Conservation (phyloP, 2,329 filamentous ascomycete genomes). For the Cryphonectria carpinicola region DNA sequence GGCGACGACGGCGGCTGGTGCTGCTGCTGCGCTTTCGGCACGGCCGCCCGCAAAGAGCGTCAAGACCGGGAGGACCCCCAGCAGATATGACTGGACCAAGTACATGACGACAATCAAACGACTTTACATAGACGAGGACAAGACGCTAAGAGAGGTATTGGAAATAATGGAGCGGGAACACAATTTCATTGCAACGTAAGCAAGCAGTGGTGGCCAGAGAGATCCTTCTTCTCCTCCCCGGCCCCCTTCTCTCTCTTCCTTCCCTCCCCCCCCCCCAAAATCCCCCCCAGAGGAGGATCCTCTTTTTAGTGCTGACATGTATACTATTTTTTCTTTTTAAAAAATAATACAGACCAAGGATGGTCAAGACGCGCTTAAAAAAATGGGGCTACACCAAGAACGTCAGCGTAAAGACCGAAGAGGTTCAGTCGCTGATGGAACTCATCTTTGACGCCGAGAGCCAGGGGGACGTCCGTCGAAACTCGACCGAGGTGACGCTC, state of each 20-base stretch:
- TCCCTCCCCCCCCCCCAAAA: no score
- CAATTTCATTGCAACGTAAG: slow-evolving; percentile 32
- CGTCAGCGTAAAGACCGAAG: slow-evolving; percentile 29
- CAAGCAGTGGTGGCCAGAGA: neutral
- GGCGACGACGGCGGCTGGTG: no score
- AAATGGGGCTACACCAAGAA: slow-evolving; percentile 30
- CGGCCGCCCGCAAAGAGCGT: neutral
- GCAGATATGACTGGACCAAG: slow-evolving; percentile 29
- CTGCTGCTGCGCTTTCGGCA: neutral
- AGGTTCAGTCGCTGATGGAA: slow-evolving; percentile 26
- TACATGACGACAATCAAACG: slow-evolving; percentile 30
- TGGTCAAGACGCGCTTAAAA: slow-evolving; percentile 30
- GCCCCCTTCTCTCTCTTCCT: neutral
- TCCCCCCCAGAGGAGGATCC: no score
- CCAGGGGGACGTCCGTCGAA: slow-evolving; percentile 23
- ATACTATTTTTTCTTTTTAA: neutral
- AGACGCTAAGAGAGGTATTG: slow-evolving; percentile 31
- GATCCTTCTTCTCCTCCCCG: neutral
- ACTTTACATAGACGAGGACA: slow-evolving; percentile 32
- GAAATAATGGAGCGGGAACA: slow-evolving; percentile 31
- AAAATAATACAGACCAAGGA: slow-evolving; percentile 14
- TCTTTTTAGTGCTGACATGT: slow-evolving; percentile 21
- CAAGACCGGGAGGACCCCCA: slow-evolving; percentile 28
- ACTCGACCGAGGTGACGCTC: slow-evolving; percentile 25
- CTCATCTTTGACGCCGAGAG: slow-evolving; percentile 25